Evolutionary conservation across 352 stramenopile genomes (phyloP), one percentile per base, ranked within the genome.

Genomic region (Phytophthora pini): DNA sequence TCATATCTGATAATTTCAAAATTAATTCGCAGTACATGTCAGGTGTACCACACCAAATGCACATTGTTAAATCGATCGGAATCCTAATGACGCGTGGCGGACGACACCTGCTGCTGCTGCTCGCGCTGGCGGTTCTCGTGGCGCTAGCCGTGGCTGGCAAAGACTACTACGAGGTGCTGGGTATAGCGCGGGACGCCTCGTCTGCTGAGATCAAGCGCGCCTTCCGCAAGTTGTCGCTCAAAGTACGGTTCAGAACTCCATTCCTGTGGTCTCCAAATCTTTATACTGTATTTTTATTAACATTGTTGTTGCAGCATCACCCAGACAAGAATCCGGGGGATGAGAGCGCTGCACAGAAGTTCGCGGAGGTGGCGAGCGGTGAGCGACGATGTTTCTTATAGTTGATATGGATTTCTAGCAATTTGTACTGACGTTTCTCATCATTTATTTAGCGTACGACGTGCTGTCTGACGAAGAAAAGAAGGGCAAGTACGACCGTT

Each of bases 401-500:
- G 1, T 59, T 55, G 11, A 50, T 57, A 5, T 6, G 11, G 5
- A 6, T 36, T 26, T 51, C 20, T 50, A 20, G 20, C 20, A 38
- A 41, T 56, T 49, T 54, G 11, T 56, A 43, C 24, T 46, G n/a
- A 49, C n/a, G 10, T n/a, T n/a, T 38, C 17, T 68, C 11, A 53
- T 43, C 24, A 9, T 59, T 66, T 61, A 47, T 74, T 47, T 59
- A 88, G 93, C 93, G 2, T 98, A 98, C 63, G 89, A 97, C 31
- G 89, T 98, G 38, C 76, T 98, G 3, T 96, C 89, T 47, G 90
- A 98, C 59, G 78, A 88, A n/a, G 86, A 97, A 11, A 95, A 93
- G 77, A 82, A 92, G 57, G 27, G 75, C 64, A 90, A 90, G 43
- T 98, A 98, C 71, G 93, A 98, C 60, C 85, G 90, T 56, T 98